Percentiles rank a stretch among this genome's conserved stretches.
Evolutionary conservation across 805 yeast genomes (phyloP).

Genomic region (Zygotorulaspora florentina): DNA sequence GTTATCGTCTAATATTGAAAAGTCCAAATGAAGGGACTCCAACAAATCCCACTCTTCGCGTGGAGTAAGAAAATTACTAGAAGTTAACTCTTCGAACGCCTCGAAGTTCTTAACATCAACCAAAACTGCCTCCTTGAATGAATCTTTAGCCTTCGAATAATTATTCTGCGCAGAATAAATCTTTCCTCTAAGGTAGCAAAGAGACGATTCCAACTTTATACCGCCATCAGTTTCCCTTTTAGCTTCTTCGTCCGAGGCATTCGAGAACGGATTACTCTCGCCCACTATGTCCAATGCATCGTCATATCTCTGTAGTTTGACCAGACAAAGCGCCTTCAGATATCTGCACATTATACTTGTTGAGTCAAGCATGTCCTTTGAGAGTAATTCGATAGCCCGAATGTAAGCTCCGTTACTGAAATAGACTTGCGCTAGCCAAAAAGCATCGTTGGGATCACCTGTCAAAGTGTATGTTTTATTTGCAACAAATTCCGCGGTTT

Average conservation of each 20-base stretch:
- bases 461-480: slow-evolving; percentile 85
- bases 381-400: slow-evolving; percentile 69
- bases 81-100: slow-evolving; percentile 76
- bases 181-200: slow-evolving; percentile 80
- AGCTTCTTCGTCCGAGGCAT: slow-evolving; percentile 17
- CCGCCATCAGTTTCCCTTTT: slow-evolving; percentile 59
- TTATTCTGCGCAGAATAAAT: slow-evolving; percentile 79
- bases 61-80: slow-evolving; percentile 73
- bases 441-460: slow-evolving; percentile 86
- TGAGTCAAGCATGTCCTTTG: slow-evolving; percentile 49
- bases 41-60: slow-evolving; percentile 83
- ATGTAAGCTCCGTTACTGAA: slow-evolving; percentile 70
- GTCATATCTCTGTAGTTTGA: slow-evolving; percentile 73
- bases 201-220: slow-evolving; percentile 77
- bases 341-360: slow-evolving; percentile 73
- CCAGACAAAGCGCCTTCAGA: slow-evolving; percentile 68
- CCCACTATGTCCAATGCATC: slow-evolving; percentile 86
- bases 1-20: slow-evolving; percentile 62
- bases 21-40: slow-evolving; percentile 59
- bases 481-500: slow-evolving; percentile 86
- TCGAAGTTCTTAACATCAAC: slow-evolving; percentile 92
- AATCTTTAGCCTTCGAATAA: slow-evolving; percentile 79
- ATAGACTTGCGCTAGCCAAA: slow-evolving; percentile 92
- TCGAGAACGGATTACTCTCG: slow-evolving; percentile 68
- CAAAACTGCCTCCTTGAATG: slow-evolving; percentile 77